Evolutionary conservation across 2,329 filamentous ascomycete species (phyloP), one percentile per base, ranked within the genome.

Genomic region (Alternaria hordeiaustralica): DNA sequence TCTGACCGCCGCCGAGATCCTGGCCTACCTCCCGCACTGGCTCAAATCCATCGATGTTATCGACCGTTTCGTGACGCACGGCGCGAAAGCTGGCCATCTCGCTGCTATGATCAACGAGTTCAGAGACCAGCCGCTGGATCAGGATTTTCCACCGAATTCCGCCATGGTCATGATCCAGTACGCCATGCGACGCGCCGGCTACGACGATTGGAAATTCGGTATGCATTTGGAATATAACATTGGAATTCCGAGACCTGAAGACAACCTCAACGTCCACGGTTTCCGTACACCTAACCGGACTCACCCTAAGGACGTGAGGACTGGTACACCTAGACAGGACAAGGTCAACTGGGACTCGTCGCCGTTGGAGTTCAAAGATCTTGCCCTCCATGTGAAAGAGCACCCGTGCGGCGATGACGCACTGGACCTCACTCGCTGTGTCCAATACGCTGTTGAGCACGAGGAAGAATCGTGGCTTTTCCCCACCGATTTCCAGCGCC

Each of bases 341-440:
- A 47, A 58, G 11, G 41, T 49, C 20, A 72, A 70, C 30, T 23
- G 53, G 11, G 60, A 50, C 26, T 65, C 61, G 5, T 26, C 54
- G 2, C 65, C 69, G 1, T 23, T 74, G 6, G 47, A 65, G 1
- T 74, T 78, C 66, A 71, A 70, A n/a, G 63, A 70, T 5, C 68
- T 78, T 12, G 72, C 70, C 0, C 28, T 54, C 5, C 58, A 69
- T 20, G 66, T 78, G 21, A 71, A 73, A 49, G 33, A 65, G 41
- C 67, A 73, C 6, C 75, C 75, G 5, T 54, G 54, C 0, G 72
- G 70, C 4, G 11, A 57, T 23, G 75, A 77, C 45, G 74, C 74
- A 2, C 68, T 77, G 6, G 75, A 78, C 21, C 67, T 78, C 20
- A 68, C 73, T 2, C 71, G 73, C 15, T 74, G 71, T 41, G 67